These are phyloP conservation scores for Lophiotrema nucula DNA, from an alignment of 495 filamentous ascomycete species.

Conservation along the genomic window DNA sequence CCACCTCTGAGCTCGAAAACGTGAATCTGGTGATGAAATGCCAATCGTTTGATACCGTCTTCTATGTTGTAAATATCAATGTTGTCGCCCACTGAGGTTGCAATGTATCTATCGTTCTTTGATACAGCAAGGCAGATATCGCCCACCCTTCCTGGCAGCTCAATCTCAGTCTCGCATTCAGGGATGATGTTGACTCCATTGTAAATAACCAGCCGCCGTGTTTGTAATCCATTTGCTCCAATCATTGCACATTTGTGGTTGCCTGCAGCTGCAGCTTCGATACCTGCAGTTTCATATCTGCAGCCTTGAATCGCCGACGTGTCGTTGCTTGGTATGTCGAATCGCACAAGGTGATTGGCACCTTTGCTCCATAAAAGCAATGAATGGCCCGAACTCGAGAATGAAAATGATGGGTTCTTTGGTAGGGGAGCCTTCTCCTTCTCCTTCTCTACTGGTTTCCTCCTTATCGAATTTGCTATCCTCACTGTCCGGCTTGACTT, in stretches of 20 bases:
- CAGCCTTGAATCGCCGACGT: slow-evolving; percentile 26
- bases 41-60: slow-evolving; percentile 12
- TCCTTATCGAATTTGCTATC: slow-evolving; percentile 25
- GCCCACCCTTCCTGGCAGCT: slow-evolving; percentile 5
- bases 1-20: slow-evolving; percentile 27
- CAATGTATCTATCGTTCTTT: slow-evolving; percentile 24
- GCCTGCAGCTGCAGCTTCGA: slow-evolving; percentile 28
- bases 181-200: slow-evolving; percentile 20
- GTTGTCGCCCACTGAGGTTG: slow-evolving; percentile 25
- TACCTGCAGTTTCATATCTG: slow-evolving; percentile 20
- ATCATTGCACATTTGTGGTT: slow-evolving; percentile 31
- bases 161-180: slow-evolving; percentile 16
- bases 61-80: slow-evolving; percentile 24
- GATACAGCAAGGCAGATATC: slow-evolving; percentile 26
- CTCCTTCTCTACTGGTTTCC: slow-evolving; percentile 13
- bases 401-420: slow-evolving; percentile 23
- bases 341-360: slow-evolving; percentile 18
- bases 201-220: slow-evolving; percentile 17
- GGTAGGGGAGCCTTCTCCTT: slow-evolving; percentile 22
- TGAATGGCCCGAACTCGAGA: slow-evolving; percentile 27
- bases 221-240: slow-evolving; percentile 1
- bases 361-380: slow-evolving; percentile 29
- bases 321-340: slow-evolving; percentile 34
- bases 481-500: slow-evolving; percentile 23
- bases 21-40: slow-evolving; percentile 33